Conservation (phyloP, 2,329 filamentous ascomycete genomes). For the Talaromyces sp. region DNA sequence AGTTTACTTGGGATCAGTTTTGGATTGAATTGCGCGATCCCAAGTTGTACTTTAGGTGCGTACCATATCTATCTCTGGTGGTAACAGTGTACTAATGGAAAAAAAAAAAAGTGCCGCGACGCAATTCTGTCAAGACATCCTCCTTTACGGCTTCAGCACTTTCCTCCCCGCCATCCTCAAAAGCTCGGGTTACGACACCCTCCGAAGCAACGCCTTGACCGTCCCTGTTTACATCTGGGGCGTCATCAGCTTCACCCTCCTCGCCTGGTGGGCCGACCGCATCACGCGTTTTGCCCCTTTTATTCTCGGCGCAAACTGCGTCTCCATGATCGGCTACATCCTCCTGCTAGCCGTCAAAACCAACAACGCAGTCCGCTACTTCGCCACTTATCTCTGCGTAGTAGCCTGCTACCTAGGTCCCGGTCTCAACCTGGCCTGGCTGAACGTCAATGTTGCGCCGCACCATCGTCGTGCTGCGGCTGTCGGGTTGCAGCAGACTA, state of each 20-base stretch:
- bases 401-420: slow-evolving; percentile 50
- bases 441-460: slow-evolving; percentile 50
- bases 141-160: slow-evolving; percentile 59
- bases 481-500: slow-evolving; percentile 48
- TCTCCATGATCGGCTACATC: slow-evolving; percentile 52
- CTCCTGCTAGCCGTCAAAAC: slow-evolving; percentile 51
- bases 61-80: not conserved
- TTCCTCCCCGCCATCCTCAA: slow-evolving; percentile 59
- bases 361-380: slow-evolving; percentile 49
- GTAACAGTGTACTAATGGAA: too few relatives aligned
- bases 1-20: slow-evolving; percentile 55
- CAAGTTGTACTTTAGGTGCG: slow-evolving; percentile 48
- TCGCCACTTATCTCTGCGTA: slow-evolving; percentile 51
- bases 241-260: slow-evolving; percentile 46
- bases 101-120: slow-evolving; percentile 40
- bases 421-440: slow-evolving; percentile 50
- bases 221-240: slow-evolving; percentile 58
- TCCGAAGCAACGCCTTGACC: slow-evolving; percentile 55
- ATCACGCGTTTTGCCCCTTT: slow-evolving; percentile 36
- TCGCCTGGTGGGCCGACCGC: slow-evolving; percentile 51
- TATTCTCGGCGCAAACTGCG: slow-evolving; percentile 40
- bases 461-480: slow-evolving; percentile 51
- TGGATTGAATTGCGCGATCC: slow-evolving; percentile 49
- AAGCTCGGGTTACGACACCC: slow-evolving; percentile 52
- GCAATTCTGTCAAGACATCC: slow-evolving; percentile 54